Percentiles rank a stretch among this genome's conserved stretches.
Evolutionary conservation across 768 basidiomycete genomes (phyloP).

Genomic region (Tylopilus cervinicoccineus): DNA sequence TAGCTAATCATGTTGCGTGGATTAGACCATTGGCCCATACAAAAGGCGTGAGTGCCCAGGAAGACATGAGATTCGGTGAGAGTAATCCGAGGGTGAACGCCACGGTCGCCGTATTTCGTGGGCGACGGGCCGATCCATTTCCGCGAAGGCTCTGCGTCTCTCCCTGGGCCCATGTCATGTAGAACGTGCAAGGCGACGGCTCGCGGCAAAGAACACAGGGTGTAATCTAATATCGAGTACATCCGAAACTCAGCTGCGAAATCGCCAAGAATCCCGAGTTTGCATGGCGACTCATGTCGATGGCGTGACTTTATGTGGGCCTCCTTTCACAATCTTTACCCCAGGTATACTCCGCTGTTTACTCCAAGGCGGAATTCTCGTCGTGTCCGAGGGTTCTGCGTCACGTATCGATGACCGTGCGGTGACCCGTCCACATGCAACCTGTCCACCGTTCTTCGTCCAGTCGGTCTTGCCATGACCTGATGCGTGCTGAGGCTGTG

Average conservation of each 20-base stretch:
- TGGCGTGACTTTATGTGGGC: conserved; percentile 13
- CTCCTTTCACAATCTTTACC: conserved; percentile 29
- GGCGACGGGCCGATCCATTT: conserved; percentile 13
- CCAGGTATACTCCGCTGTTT: conserved; percentile 30
- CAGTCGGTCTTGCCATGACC: not conserved
- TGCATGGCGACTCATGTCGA: conserved; percentile 4
- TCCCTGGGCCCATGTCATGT: not conserved
- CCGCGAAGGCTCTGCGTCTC: conserved; percentile 13
- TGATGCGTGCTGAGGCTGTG: conserved; percentile 1
- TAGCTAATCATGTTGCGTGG: not conserved
- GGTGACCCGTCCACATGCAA: not conserved
- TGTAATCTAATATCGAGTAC: not conserved
- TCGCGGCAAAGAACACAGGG: conserved; percentile 3
- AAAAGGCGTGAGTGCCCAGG: too few relatives aligned
- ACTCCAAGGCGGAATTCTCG: conserved; percentile 10
- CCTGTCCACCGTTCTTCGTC: conserved; percentile 2
- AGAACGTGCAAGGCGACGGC: not conserved
- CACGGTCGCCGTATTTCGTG: not conserved
- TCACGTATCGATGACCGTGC: conserved; percentile 2
- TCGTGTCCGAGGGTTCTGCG: conserved; percentile 14
- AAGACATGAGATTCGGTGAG: not conserved
- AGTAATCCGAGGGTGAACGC: not conserved
- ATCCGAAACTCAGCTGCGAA: conserved; percentile 9
- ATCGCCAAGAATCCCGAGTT: not conserved
- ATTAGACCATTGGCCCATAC: too few relatives aligned